Percentiles rank a stretch among this genome's conserved stretches.
phyloP scores from a whole-genome alignment of 176 grass and related monocot species.

The Guadua angustifolia region DNA sequence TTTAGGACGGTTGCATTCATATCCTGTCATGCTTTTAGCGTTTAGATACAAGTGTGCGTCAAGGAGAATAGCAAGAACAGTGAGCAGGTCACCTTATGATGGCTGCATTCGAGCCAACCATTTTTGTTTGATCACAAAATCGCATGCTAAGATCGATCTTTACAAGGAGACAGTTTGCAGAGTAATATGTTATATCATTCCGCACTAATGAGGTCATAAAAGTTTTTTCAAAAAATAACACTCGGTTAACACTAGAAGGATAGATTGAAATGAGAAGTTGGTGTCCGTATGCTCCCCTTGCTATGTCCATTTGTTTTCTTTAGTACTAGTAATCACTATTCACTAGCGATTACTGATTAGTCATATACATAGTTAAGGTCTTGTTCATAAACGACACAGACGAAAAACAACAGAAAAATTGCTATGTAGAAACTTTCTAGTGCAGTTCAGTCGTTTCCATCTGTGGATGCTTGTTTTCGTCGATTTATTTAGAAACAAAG shows the following conservation, averaged over 20 bases:
- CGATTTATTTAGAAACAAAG: background rate
- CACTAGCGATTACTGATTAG: background rate
- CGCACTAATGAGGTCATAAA: background rate
- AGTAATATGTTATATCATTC: background rate
- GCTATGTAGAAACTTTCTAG: no score
- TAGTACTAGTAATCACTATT: background rate
- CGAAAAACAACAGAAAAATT: no score
- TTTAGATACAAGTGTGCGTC: background rate
- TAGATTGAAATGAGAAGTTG: background rate
- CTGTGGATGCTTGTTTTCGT: background rate
- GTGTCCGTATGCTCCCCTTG: background rate
- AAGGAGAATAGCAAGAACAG: background rate
- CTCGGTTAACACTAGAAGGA: background rate
- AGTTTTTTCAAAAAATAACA: background rate
- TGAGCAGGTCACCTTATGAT: background rate
- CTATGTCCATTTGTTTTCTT: background rate
- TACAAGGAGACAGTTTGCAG: background rate
- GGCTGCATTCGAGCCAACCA: background rate
- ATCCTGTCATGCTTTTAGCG: slow-evolving; percentile 31
- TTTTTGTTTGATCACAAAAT: background rate
- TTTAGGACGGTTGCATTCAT: slow-evolving; percentile 27
- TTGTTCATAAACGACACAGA: no score
- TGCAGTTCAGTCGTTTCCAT: no score
- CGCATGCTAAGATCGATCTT: background rate
- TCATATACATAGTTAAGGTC: background rate